These are phyloP conservation scores for Entomortierella lignicola DNA, from an alignment of 192 early-diverging fungal species.

Conservation along the genomic window DNA sequence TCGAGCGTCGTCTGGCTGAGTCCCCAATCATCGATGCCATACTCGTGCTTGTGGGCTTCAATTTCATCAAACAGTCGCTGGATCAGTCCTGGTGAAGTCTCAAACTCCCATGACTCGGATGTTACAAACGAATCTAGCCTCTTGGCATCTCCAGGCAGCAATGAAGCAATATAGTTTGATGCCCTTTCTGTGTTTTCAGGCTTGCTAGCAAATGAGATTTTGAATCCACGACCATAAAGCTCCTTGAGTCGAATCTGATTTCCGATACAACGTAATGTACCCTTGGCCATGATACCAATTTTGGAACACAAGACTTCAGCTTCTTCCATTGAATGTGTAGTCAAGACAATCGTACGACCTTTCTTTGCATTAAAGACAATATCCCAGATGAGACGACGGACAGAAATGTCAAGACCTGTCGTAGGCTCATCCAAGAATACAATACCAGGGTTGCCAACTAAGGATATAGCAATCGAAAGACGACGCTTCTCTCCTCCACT, in stretches of 20 bases:
- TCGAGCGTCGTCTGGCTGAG: conserved; percentile 75
- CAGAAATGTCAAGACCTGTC: conserved; percentile 79
- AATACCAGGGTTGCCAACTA: conserved; percentile 74
- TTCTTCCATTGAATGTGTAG: conserved; percentile 85
- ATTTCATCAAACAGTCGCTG: conserved; percentile 69
- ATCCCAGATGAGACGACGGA: conserved; percentile 78
- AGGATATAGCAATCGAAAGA: conserved; percentile 77
- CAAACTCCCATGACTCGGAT: conserved; percentile 74
- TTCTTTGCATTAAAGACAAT: conserved; percentile 68
- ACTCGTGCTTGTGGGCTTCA: conserved; percentile 63
- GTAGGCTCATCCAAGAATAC: conserved; percentile 87
- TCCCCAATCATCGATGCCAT: conserved; percentile 80
- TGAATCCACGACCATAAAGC: conserved; percentile 77
- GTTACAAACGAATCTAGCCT: conserved; percentile 66
- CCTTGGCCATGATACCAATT: conserved; percentile 84
- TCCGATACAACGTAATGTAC: conserved; percentile 74
- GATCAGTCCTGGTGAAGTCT: conserved; percentile 59
- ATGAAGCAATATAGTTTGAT: conserved; percentile 53
- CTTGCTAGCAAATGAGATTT: conserved; percentile 64
- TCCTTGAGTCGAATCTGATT: conserved; percentile 70
- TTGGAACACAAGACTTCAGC: conserved; percentile 78
- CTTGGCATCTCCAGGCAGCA: conserved; percentile 64
- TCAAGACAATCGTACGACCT: conserved; percentile 74
- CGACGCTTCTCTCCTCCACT: conserved; percentile 84
- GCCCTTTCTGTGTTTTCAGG: conserved; percentile 60